These are phyloP conservation scores for Cylindrodendrum hubeiense DNA, from an alignment of 2,329 filamentous ascomycete species.

Conservation along the genomic window DNA sequence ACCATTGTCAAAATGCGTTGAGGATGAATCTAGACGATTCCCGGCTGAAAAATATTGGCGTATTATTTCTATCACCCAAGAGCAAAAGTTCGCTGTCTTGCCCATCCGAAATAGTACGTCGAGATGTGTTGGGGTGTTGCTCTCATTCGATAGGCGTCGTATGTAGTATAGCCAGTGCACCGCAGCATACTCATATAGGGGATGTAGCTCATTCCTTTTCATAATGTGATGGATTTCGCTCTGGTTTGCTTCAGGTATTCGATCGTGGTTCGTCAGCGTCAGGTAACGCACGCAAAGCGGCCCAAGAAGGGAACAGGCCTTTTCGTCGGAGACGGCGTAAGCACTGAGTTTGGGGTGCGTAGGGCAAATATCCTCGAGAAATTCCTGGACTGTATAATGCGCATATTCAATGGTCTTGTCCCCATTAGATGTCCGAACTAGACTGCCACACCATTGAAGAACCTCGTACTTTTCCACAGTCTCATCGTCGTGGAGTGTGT, in stretches of 20 bases:
- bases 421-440: background rate
- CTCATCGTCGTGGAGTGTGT: background rate
- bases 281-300: background rate
- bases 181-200: background rate
- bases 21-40: too few species aligned
- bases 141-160: background rate
- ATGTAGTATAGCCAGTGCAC: background rate
- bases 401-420: background rate
- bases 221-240: background rate
- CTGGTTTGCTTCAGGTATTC: background rate
- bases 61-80: background rate
- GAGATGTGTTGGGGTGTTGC: background rate
- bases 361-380: background rate
- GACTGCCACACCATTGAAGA: conserved; percentile 15
- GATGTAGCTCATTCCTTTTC: background rate
- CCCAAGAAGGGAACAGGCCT: background rate
- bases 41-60: background rate
- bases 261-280: background rate
- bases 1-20: background rate
- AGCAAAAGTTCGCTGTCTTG: background rate
- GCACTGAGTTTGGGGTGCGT: background rate
- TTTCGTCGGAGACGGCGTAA: background rate
- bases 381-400: conserved; percentile 4
- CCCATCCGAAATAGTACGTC: background rate
- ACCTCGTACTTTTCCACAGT: conserved; percentile 2